Evolutionary conservation across 768 basidiomycete genomes (phyloP), one percentile per base, ranked within the genome.

Genomic region (Macrolepiota albuminosa): DNA sequence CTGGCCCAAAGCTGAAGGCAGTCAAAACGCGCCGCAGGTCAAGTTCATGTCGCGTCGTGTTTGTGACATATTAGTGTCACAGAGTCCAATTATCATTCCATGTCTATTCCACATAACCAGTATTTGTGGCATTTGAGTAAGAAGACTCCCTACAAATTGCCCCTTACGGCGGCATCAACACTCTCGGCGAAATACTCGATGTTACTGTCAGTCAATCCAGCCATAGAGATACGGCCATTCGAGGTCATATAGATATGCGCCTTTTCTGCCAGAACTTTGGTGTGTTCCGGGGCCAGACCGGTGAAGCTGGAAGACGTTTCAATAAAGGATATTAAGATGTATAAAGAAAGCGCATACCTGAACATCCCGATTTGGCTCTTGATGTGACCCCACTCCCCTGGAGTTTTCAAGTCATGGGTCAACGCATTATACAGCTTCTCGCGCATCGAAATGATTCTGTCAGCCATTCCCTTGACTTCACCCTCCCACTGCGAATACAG

Each of bases 351-450:
- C 24, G 68, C 80, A 61, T 71, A 94, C 94, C 93, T 93, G 81
- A 95, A 95, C 95, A 98, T 96, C 73, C 96, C 96, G 63, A 95
- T 95, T 72, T 98, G 95, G 70, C 85, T 87, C 75, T 91, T 93
- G 75, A 98, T 92, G 73, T 98, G 96, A 9, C 83, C 81, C 97
- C 97, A 98, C 60, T 89, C 85, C 7, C 96, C 95, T 16, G 97
- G 97, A 37, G 96, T 98, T 72, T 89, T 85, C 63, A 90, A 76
- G 63, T 87, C 86, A 62, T 91, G 76, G 37, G 87, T 87, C 63
- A 98, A 77, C 57, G 85, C 76, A 62, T 87, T 81, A 74, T 89
- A 95, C 58, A 98, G 74, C 63, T 81, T 86, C 67, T 92, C 87
- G 60, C 97, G 81, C 88, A 98, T 96, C 75, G 82, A 85, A 73